Conservation (phyloP, 1,139 yeast genomes). For the Pichia sp. region DNA sequence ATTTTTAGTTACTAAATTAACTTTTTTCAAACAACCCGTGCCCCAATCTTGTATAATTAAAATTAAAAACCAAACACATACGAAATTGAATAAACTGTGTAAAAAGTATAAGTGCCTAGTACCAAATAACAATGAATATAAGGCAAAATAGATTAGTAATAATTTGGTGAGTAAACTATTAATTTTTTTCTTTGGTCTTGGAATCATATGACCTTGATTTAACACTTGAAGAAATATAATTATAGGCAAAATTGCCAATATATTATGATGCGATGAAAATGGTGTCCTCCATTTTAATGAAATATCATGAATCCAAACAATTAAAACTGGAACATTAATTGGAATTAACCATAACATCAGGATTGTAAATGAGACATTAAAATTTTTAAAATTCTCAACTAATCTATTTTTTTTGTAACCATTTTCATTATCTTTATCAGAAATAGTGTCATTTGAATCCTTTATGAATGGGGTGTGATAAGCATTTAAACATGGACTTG, state of each 20-base stretch:
- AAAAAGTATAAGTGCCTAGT: slow-evolving; percentile 65
- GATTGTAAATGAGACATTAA: slow-evolving; percentile 47
- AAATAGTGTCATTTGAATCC: not conserved
- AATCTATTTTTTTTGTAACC: slow-evolving; percentile 11
- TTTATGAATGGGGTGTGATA: slow-evolving; percentile 2
- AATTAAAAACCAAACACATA: slow-evolving; percentile 31
- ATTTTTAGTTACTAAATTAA: slow-evolving; percentile 13
- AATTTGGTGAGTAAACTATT: slow-evolving; percentile 29
- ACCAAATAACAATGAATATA: slow-evolving; percentile 58
- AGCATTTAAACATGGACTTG: slow-evolving; percentile 6
- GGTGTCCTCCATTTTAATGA: slow-evolving; percentile 69
- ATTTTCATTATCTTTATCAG: not conserved
- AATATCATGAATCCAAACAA: slow-evolving; percentile 66
- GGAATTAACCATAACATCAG: slow-evolving; percentile 65
- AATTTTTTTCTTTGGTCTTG: slow-evolving; percentile 21
- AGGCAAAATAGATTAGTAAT: slow-evolving; percentile 39
- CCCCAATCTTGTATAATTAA: slow-evolving; percentile 23
- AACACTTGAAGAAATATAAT: slow-evolving; percentile 45
- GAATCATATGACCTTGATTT: slow-evolving; percentile 30
- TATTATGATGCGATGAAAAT: slow-evolving; percentile 69
- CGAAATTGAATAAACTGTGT: slow-evolving; percentile 56
- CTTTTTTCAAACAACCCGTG: slow-evolving; percentile 16
- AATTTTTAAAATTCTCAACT: slow-evolving; percentile 36
- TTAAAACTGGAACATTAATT: slow-evolving; percentile 58
- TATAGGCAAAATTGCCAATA: slow-evolving; percentile 60